Evolutionary conservation across 768 basidiomycete species (phyloP).

Genomic region (Leccinellum luteum): DNA sequence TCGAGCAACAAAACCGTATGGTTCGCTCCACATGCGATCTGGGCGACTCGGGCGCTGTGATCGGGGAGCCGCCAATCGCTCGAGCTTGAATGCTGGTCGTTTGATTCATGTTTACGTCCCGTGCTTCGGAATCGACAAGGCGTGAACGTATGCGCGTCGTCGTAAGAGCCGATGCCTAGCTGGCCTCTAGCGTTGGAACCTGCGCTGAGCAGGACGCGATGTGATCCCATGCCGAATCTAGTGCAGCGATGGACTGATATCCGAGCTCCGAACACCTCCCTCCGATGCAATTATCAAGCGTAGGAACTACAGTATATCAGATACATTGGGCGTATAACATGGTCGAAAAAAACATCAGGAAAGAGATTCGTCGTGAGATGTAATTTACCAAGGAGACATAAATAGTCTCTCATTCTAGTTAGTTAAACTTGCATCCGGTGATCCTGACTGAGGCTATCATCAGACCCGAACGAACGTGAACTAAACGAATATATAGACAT

Average conservation of each 20-base stretch:
- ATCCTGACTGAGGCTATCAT: constrained; percentile 44
- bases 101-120: constrained; percentile 4
- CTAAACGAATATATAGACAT: constrained; percentile 13
- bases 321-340: constrained; percentile 13
- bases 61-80: constrained; percentile 23
- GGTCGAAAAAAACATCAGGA: constrained; percentile 1
- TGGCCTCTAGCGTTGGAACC: constrained; percentile 53
- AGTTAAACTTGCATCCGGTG: constrained; percentile 53
- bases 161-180: constrained; percentile 37
- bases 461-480: neutral
- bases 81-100: neutral
- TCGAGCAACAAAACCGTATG: constrained; percentile 70
- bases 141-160: constrained; percentile 41
- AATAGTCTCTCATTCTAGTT: neutral
- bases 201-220: constrained; percentile 34
- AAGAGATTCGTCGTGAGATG: constrained; percentile 17
- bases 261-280: neutral
- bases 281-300: neutral
- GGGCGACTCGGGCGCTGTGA: constrained; percentile 34
- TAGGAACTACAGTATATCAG: neutral
- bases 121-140: constrained; percentile 33
- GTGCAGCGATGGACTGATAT: neutral
- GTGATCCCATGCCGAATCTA: constrained; percentile 2
- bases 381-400: neutral
- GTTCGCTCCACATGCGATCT: constrained; percentile 71